Evolutionary conservation across 2,329 filamentous ascomycete species (phyloP).

Genomic region (Cladosporium sphaerospermum): DNA sequence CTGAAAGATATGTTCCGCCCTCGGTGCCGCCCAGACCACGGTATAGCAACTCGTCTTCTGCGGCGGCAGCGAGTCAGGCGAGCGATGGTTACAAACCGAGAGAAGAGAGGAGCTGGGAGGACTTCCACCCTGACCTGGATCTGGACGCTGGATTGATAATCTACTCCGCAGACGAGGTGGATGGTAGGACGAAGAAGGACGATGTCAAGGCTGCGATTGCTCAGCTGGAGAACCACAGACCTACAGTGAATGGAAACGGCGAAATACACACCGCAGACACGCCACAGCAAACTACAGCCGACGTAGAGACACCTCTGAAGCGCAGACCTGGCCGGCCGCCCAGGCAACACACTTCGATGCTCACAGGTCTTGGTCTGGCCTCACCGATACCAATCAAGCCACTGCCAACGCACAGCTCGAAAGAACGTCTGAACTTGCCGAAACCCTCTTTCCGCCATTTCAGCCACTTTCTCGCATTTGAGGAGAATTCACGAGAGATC

Average conservation of each 20-base stretch:
- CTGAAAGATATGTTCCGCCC: conserved; percentile 28
- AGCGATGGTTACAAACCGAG: conserved; percentile 95
- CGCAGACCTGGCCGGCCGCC: conserved; percentile 59
- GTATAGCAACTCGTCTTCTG: conserved; percentile 81
- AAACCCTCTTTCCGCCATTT: conserved; percentile 68
- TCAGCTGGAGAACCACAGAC: conserved; percentile 9
- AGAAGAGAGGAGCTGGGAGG: conserved; percentile 94
- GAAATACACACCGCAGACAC: conserved; percentile 20
- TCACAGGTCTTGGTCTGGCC: conserved; percentile 54
- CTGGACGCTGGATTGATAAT: conserved; percentile 75
- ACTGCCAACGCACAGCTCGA: conserved; percentile 71
- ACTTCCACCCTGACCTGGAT: conserved; percentile 93
- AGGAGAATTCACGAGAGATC: conserved; percentile 78
- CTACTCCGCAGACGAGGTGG: conserved; percentile 77
- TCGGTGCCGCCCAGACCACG: conserved; percentile 54
- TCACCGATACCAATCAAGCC: conserved; percentile 63
- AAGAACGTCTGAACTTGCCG: conserved; percentile 72
- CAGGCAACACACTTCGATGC: conserved; percentile 56
- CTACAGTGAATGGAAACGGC: conserved; percentile 18
- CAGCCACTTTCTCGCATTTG: conserved; percentile 73
- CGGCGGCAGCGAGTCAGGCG: conserved; percentile 80
- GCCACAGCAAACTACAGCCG: conserved; percentile 1
- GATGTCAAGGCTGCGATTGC: conserved; percentile 40
- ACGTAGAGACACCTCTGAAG: conserved; percentile 34
- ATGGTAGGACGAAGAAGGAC: conserved; percentile 51